Evolutionary conservation across 768 basidiomycete species (phyloP), one percentile per base, ranked within the genome.

Genomic region (Boletus rex-veris): DNA sequence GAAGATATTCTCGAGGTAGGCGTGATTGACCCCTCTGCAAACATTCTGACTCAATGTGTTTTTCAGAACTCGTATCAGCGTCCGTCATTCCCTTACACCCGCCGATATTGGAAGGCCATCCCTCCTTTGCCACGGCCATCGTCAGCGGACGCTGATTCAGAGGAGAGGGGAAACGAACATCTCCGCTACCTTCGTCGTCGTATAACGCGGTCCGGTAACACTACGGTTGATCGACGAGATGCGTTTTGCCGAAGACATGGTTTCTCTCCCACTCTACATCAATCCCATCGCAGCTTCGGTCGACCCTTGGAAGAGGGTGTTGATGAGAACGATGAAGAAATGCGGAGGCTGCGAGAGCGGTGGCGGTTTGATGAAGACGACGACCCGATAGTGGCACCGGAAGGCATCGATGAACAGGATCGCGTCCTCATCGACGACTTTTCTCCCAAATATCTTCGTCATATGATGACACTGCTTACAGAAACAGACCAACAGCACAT

Each of bases 1-100:
- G 94, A 96, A 60, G 94, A 98, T 64, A 75, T 78, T 48, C 78
- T 91, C 58, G 94, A 97, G 71, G 89, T 92, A 66, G 80, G 70
- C 3, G 16, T 4, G 47, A 51, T 24, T 10, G 16, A 12, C 6
- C 3, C 2, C 30, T 18, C 42, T 21, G 19, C 50, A 14, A 10
- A 14, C 12, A 16, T 36, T 26, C 45, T 64, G 30, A 67, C 26
- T 16, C 37, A 5, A 55, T 44, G 49, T 18, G 28, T 42, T 43
- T 55, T 46, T 4, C 57, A 91, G 88, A 81, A 81, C 56, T 77
- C 87, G 2, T 94, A 87, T 64, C 88, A 93, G 64, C 75, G 83
- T 6, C 75, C 78, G 1, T 79, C 80, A 0, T 69, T 77, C 0
- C 73, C 90, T 0, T 80, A 80, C 35, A 70, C 84, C 3, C 81